These are phyloP conservation scores for Metrosideros polymorpha DNA, from an alignment of 441 rosid species.

Conservation along the genomic window DNA sequence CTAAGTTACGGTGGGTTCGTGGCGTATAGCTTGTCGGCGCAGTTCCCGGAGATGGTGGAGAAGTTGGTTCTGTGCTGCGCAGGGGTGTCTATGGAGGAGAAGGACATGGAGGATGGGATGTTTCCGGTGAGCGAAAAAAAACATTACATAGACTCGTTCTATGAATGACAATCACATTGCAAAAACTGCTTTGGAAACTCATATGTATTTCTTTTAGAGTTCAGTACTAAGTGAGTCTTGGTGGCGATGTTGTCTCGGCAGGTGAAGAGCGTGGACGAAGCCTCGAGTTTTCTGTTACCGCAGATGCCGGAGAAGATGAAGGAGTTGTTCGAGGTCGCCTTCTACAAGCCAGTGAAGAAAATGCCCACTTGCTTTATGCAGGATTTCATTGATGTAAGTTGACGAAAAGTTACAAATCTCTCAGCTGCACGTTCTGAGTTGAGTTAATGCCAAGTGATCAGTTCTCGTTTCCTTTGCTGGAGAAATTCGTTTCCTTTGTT, in stretches of 20 bases:
- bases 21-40: not conserved
- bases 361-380: slow-evolving; percentile 48
- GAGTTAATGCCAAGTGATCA: no score
- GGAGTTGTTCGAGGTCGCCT: slow-evolving; percentile 29
- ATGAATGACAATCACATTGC: not conserved
- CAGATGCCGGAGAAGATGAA: slow-evolving; percentile 39
- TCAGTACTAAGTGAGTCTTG: not conserved
- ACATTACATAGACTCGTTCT: not conserved
- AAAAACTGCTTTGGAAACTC: not conserved
- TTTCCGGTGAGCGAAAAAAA: not conserved
- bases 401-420: not conserved
- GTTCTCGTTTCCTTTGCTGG: not conserved
- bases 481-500: not conserved
- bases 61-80: not conserved
- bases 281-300: slow-evolving; percentile 36
- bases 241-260: not conserved
- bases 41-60: not conserved
- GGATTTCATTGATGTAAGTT: slow-evolving; percentile 51
- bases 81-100: not conserved
- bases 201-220: not conserved
- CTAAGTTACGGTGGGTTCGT: not conserved
- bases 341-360: slow-evolving; percentile 35
- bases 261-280: slow-evolving; percentile 47
- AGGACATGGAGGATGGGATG: not conserved
- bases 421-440: not conserved